Base-by-base conservation (phyloP, 225 moss, liverwort and hornwort species). In the Bryoerythrophyllum caledonicum region DNA sequence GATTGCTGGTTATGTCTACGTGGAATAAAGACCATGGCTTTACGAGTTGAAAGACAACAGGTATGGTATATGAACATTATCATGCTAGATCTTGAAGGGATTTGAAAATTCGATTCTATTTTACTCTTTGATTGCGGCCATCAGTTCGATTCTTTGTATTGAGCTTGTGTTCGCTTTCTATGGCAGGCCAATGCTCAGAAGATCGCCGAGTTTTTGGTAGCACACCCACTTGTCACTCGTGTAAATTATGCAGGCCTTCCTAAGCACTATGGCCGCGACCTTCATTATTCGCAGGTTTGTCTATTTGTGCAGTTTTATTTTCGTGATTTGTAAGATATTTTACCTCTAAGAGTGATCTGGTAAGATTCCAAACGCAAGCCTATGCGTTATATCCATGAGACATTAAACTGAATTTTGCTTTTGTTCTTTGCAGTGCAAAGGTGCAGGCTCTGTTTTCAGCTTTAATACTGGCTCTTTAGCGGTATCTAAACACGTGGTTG, bases 231-330 rank as follows among this genome's bases (percentile, higher is more conserved):
- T 21, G 43, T 94, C 72, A 83, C 83, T 62, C 77, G 76, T 73
- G 94, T 97, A 67, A 91, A 97, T 70, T 97, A 91, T 82, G 92
- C 91, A 53, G 92, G 94, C 67, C 89, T 97, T 63, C 91, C 91
- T 19, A 87, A 76, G 65, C 92, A 97, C 67, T 67, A 61, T 75
- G 96, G 89, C 12, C 94, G 78, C 71, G 89, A 86, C 68, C 79
- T 97, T 46, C 96, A 97, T 75, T 97, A 82, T 71, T 91, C 94
- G 30, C 96, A 96, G 94, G 96, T 96, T 71, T 63, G 69, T 78
- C 60, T 65, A 8, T 44, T n/a, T 78, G 20, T 49, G 10, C 55
- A 21, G 19, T 64, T 70, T 34, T 23, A 34, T 44, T 73, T 61
- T 48, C 48, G 49, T 38, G 56, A 62, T 56, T 4, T 48, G 4